Base-by-base conservation (phyloP, 148 eudicot species). In the Gaultheria prostrata region DNA sequence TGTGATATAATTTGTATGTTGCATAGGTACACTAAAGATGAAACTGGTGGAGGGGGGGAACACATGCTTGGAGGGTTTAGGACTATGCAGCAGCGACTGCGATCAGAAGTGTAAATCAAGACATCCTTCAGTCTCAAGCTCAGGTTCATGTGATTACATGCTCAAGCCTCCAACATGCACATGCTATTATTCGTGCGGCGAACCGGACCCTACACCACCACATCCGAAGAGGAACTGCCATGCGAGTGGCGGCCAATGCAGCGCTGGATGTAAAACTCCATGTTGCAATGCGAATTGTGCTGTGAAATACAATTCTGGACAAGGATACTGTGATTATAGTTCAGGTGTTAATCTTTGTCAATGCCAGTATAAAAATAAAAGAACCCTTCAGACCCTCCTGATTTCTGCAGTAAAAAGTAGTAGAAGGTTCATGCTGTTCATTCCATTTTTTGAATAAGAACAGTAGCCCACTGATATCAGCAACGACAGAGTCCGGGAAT, bases 261-360 rank as follows among this genome's bases (percentile, higher is more conserved):
- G n/a, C 43, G 15, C 0, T 5, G 6, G 9, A 18, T 73, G 76
- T 21, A 35, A 73, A 1, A 33, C 76, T 0, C 0, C 49, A 10
- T 73, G 76, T 6, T 73, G 76, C 20, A 73, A 73, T 73, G 76
- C 49, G 35, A 73, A 18, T 15, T 73, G 76, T 73, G 48, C 76
- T 4, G 49, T 24, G 7, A 73, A 73, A 73, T 39, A 32, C 43
- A 73, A 32, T 20, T 5, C 17, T 1, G 76, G 76, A 2, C 49
- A 35, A 73, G 76, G 76, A 1, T 73, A 14, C n/a, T 73, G 76
- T 73, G 12, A 35, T 39, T 6, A 35, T 73, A 73, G 18, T 20
- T 24, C 24, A 4, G 76, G 76, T 20, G 11, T 35, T 18, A 32
- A 4, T 32, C 15, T 35, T 73, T 73, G 76, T 35, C 76, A 73